Base-by-base conservation (phyloP, 208 protist species). In the Herpetomonas tarakana region DNA sequence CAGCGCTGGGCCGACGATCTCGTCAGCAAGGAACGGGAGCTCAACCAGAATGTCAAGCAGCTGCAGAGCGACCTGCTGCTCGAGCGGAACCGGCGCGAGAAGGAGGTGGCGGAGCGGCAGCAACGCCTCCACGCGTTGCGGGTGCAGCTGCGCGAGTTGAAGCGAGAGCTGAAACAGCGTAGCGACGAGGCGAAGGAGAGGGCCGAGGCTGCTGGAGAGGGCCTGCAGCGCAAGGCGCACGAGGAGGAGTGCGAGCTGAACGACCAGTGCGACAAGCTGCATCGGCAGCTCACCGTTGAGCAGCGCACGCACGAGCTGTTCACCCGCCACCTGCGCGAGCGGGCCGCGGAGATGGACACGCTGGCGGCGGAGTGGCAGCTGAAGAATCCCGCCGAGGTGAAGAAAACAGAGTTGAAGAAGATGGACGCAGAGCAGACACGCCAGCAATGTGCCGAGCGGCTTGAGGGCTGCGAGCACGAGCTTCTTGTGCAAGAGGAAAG, bases 21-120 rank as follows among this genome's bases (percentile, higher is more conserved):
- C 25, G 78, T 97, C 2, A 54, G 75, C 3, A 91, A 92, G 59
- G 88, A 97, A 64, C 79, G 84, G 28, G 92, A 94, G 54, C 67
- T 94, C 22, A 97, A 97, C 67, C 84, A 93, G 52, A 97, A 97
- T 60, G 92, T 97, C 51, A 97, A 97, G 68, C 88, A 93, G 70
- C 79, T 97, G 16, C 89, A 93, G 68, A 77, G 76, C 27, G 89
- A 97, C 56, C 71, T 97, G 6, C 71, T 82, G 39, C 67, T 69
- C 4, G 87, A 96, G 72, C 79, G 83, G 26, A 61, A 69, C 21
- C 49, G 85, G 26, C 90, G 86, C 60, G 88, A 97, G 60, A 76
- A 81, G 68, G 88, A 97, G 47, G 54, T 97, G 12, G 65, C 69
- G 9, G 83, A 94, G 55, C 83, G 89, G 11, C 80, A 71, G 2